These are phyloP conservation scores for Leucaena leucocephala DNA, from an alignment of 306 rosid genomes.

Conservation along the genomic window DNA sequence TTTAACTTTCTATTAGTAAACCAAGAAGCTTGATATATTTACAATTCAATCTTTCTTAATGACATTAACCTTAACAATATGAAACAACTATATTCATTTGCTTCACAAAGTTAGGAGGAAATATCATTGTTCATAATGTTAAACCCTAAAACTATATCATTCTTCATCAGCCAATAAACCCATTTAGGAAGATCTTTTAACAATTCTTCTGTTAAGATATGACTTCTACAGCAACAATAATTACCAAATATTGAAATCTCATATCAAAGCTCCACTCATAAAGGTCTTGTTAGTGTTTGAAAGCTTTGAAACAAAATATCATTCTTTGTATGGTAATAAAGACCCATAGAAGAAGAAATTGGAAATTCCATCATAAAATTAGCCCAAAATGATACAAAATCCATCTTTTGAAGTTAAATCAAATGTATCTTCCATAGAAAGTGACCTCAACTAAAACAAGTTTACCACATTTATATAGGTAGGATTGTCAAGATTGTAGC, in stretches of 20 bases:
- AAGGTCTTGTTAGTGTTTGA: slow-evolving; percentile 38
- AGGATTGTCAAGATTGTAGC: slow-evolving; percentile 56
- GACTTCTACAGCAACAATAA: slow-evolving; percentile 58
- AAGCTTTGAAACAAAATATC: slow-evolving; percentile 41
- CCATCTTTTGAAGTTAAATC: slow-evolving; percentile 62
- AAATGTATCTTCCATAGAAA: slow-evolving; percentile 42
- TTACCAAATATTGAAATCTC: slow-evolving; percentile 49
- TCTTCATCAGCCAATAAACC: slow-evolving; percentile 72
- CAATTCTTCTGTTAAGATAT: slow-evolving; percentile 59
- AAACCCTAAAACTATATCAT: slow-evolving; percentile 38
- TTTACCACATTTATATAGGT: slow-evolving; percentile 46
- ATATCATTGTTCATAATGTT: slow-evolving; percentile 46
- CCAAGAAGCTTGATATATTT: slow-evolving; percentile 62
- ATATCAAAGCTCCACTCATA: slow-evolving; percentile 67
- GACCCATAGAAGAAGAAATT: slow-evolving; percentile 64
- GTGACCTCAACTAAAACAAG: slow-evolving; percentile 66
- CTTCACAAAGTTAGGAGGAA: slow-evolving; percentile 46
- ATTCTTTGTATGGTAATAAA: slow-evolving; percentile 37
- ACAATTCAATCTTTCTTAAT: slow-evolving; percentile 68
- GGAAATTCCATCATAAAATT: slow-evolving; percentile 62
- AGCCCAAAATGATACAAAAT: slow-evolving; percentile 70
- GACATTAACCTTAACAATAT: slow-evolving; percentile 62
- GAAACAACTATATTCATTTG: slow-evolving; percentile 60
- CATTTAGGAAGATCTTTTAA: slow-evolving; percentile 63
- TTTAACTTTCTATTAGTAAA: slow-evolving; percentile 30